Evolutionary conservation across 257 asterid species (phyloP), one percentile per base, ranked within the genome.

Genomic region (Nyctanthes arbortristis): DNA sequence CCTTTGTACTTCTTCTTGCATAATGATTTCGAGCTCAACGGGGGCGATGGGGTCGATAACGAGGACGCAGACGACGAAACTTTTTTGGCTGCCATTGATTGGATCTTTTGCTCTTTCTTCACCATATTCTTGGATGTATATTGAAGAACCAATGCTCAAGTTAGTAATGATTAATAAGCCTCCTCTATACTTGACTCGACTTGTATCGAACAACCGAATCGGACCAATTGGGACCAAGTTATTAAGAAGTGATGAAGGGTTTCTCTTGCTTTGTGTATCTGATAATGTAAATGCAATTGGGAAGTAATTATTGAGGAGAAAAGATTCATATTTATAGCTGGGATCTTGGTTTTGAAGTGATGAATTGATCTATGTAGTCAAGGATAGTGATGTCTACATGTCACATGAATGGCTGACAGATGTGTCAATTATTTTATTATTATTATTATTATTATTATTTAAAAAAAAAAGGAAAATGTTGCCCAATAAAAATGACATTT

Each of bases 391-490:
- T 68, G 80, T 77, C 62, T 59, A 68, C 67, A 74, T 79, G 82
- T 62, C 63, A 30, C 69, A 60, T 75, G 78, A 66, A 76, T 85
- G 96, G 94, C 36, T 34, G 88, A 77, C 96, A 89, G 91, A 84
- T 80, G 69, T 80, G 74, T 75, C 85, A 89, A 88, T 79, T 77
- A 58, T 33, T 76, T 67, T 68, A 68, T 63, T 73, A n/a, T n/a
- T n/a, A n/a, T n/a, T n/a, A n/a, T n/a, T n/a, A n/a, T n/a, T n/a
- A n/a, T n/a, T n/a, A n/a, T n/a, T n/a, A n/a, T n/a, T n/a, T n/a
- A n/a, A n/a, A n/a, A n/a, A n/a, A 28, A 66, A 29, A 35, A 34
- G 4, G 34, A 68, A 78, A 68, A 4, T 11, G 18, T 29, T 39
- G 68, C 71, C 62, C 45, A n/a, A 28, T 67, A 79, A 81, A 45